Evolutionary conservation across 805 yeast species (phyloP).

Genomic region (Yamadazyma sp.): DNA sequence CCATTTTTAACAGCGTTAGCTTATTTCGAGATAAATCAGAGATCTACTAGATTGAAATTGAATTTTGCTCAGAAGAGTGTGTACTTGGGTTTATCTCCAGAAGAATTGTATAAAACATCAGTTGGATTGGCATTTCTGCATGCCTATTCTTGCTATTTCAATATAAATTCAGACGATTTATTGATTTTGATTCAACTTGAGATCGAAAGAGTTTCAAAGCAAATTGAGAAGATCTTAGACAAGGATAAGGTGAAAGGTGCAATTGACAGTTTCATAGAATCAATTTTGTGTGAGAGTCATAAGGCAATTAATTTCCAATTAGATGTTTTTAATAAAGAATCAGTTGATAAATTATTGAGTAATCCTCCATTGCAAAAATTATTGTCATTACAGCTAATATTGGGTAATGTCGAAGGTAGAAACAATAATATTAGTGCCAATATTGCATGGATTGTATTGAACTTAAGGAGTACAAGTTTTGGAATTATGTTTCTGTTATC

Average conservation of each 20-base stretch:
- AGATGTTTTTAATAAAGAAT: constrained; percentile 63
- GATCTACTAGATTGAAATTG: constrained; percentile 15
- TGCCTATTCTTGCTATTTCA: constrained; percentile 68
- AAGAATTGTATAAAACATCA: constrained; percentile 42
- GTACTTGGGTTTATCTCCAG: constrained; percentile 18
- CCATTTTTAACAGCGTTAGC: constrained; percentile 48
- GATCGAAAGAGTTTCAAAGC: constrained; percentile 22
- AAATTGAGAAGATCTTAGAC: constrained; percentile 14
- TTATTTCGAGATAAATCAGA: constrained; percentile 18
- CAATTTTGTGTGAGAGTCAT: constrained; percentile 64
- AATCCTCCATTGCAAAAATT: constrained; percentile 77
- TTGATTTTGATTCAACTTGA: constrained; percentile 53
- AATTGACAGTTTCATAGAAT: constrained; percentile 28
- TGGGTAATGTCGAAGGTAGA: constrained; percentile 44
- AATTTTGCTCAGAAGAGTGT: constrained; percentile 18
- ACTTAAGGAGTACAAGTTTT: constrained; percentile 68
- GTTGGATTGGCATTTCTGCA: constrained; percentile 65
- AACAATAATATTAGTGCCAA: constrained; percentile 30
- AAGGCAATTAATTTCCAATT: constrained; percentile 71
- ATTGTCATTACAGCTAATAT: constrained; percentile 61
- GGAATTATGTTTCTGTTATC: constrained; percentile 63
- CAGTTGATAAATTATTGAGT: constrained; percentile 69
- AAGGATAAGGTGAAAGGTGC: constrained; percentile 9
- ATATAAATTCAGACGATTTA: constrained; percentile 67
- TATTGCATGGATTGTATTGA: constrained; percentile 62